Evolutionary conservation across 352 stramenopile species (phyloP), one percentile per base, ranked within the genome.

Genomic region (Pythium phragmitis): DNA sequence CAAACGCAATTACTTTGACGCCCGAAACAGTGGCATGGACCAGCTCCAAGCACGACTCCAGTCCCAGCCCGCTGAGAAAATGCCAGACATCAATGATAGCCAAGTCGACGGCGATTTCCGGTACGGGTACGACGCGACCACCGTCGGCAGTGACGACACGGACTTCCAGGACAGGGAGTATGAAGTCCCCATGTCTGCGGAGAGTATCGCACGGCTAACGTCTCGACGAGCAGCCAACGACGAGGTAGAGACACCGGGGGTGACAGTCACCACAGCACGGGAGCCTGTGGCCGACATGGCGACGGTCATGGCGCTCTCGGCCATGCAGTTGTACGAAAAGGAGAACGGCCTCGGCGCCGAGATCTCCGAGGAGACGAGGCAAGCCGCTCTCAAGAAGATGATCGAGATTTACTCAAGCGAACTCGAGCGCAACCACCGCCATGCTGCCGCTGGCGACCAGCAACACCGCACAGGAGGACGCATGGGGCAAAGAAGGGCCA

Each of bases 321-420:
- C 84, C 1, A 93, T 93, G 84, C 73, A 76, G n/a, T 42, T 93
- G 52, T 91, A 91, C 41, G 82, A 91, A 51, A 75, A 85, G 56
- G 82, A 90, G 53, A 79, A 76, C 13, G 80, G 81, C 2, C 54
- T 65, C 0, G 67, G 73, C 9, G 37, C 83, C 0, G 69, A 84
- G 7, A 75, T 92, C 0, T 74, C 78, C 0, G 72, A 89, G 9
- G 77, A 88, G 39, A 90, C 80, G 8, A 72, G 77, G 6, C 79
- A 85, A 49, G 73, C 69, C 0, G 84, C 82, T 12, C 53, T 91
- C 42, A 70, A 75, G 16, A 91, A 91, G 39, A 91, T 93, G 84
- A 82, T 89, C 62, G 76, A 82, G 16, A 80, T 91, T 26, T 93
- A 91, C 60, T 77, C 82, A 2, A 76, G 69, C n/a, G 82, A 93